Percentiles rank a stretch among this genome's conserved stretches.
phyloP scores from a whole-genome alignment of 1,284 basidiomycete genomes.

The Sporisorium graminicola region DNA sequence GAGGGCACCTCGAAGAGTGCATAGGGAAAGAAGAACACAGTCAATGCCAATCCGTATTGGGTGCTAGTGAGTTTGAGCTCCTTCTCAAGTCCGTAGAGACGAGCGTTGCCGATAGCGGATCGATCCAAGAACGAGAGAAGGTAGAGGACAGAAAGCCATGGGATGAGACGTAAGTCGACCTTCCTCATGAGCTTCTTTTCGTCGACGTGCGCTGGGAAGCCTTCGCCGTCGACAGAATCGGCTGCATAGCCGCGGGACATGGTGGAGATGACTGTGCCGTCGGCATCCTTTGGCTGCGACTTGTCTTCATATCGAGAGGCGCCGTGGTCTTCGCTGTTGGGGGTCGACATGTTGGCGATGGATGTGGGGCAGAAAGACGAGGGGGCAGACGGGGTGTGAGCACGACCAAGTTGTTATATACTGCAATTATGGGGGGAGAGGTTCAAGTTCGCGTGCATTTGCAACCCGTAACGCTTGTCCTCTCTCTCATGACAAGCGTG shows the following conservation, averaged over 20 bases:
- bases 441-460: no score
- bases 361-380: background rate
- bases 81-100: slow-evolving; percentile 45
- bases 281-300: slow-evolving; percentile 9
- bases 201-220: slow-evolving; percentile 46
- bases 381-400: background rate
- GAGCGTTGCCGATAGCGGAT: slow-evolving; percentile 71
- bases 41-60: slow-evolving; percentile 43
- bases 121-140: slow-evolving; percentile 71
- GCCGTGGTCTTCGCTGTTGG: slow-evolving; percentile 23
- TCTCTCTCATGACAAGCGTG: no score
- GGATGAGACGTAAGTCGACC: slow-evolving; percentile 61
- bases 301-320: slow-evolving; percentile 25
- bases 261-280: slow-evolving; percentile 20
- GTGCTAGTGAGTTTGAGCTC: slow-evolving; percentile 34
- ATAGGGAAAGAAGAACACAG: slow-evolving; percentile 61
- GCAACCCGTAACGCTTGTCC: no score
- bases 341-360: slow-evolving; percentile 22
- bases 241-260: slow-evolving; percentile 15
- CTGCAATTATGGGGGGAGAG: background rate
- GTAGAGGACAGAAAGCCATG: slow-evolving; percentile 60
- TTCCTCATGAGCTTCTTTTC: slow-evolving; percentile 65
- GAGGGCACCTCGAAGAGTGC: slow-evolving; percentile 50
- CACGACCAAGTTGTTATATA: background rate
- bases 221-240: slow-evolving; percentile 15